These are phyloP conservation scores for Trichoderma pleuroti DNA, from an alignment of 2,329 filamentous ascomycete genomes.

Conservation along the genomic window DNA sequence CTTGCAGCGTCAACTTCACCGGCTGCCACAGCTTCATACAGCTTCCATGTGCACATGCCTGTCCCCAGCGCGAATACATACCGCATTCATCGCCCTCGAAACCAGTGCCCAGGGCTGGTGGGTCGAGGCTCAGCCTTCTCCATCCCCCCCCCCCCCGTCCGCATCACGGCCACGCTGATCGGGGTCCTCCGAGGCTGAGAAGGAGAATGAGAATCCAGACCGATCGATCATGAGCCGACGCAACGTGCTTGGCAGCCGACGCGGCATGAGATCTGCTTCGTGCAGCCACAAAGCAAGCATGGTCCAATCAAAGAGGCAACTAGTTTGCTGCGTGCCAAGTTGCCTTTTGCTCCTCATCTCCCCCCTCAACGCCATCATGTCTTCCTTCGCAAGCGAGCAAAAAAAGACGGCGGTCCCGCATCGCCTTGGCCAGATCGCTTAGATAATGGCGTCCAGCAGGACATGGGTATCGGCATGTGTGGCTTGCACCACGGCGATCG, in stretches of 20 bases:
- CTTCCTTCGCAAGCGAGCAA: background rate
- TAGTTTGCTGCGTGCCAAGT: background rate
- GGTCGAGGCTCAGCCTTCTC: background rate
- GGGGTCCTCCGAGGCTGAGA: constrained; percentile 1
- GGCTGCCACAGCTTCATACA: background rate
- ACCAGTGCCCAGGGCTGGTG: background rate
- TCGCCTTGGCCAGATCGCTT: background rate
- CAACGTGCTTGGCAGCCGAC: background rate
- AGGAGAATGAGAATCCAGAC: constrained; percentile 10
- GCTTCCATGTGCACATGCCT: background rate
- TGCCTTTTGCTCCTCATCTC: constrained; percentile 1
- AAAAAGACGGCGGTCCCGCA: background rate
- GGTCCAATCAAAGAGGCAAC: background rate
- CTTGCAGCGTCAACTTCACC: background rate
- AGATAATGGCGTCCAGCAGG: constrained; percentile 7
- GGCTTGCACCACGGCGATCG: background rate
- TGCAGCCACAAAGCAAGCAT: background rate
- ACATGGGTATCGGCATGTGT: background rate
- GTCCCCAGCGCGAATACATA: background rate
- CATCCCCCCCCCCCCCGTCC: background rate
- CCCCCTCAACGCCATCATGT: background rate
- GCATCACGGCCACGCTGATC: constrained; percentile 2
- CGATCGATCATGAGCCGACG: background rate
- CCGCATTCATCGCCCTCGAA: background rate
- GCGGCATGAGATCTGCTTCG: constrained; percentile 1